phyloP scores from a whole-genome alignment of 371 early-diverging fungal species.

The Cokeromyces recurvatus region DNA sequence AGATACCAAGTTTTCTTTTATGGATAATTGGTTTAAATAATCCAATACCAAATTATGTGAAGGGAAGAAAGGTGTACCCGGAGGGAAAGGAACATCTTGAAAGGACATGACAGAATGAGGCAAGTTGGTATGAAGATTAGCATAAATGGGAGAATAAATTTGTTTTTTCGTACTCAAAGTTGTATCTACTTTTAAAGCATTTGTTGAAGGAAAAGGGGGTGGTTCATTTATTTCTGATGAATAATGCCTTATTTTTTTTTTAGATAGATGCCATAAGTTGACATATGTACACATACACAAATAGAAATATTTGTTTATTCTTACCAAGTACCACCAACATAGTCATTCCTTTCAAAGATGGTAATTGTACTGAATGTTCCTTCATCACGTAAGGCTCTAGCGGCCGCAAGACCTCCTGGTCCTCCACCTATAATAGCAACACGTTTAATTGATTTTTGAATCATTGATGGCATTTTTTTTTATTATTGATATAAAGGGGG shows the following conservation, averaged over 20 bases:
- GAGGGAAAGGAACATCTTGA: slow-evolving; percentile 48
- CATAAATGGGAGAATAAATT: slow-evolving; percentile 47
- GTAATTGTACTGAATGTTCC: slow-evolving; percentile 33
- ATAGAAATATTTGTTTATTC: no score
- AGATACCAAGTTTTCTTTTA: slow-evolving; percentile 15
- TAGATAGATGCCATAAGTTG: no score
- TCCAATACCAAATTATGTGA: slow-evolving; percentile 26
- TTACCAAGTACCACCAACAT: slow-evolving; percentile 49
- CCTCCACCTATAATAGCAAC: slow-evolving; percentile 51
- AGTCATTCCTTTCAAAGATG: slow-evolving; percentile 35
- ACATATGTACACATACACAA: no score
- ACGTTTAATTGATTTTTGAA: slow-evolving; percentile 20
- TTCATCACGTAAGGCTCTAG: slow-evolving; percentile 28
- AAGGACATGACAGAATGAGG: slow-evolving; percentile 56
- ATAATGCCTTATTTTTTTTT: slow-evolving; percentile 44
- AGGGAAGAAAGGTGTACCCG: slow-evolving; percentile 10
- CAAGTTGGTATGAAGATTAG: slow-evolving; percentile 55
- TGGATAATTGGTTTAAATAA: slow-evolving; percentile 41
- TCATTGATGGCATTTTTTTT: not conserved
- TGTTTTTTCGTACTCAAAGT: slow-evolving; percentile 6
- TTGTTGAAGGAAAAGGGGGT: slow-evolving; percentile 28
- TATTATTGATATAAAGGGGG: no score
- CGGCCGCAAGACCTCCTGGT: slow-evolving; percentile 40
- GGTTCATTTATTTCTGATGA: slow-evolving; percentile 22
- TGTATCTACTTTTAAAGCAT: slow-evolving; percentile 31